Conservation (phyloP, 1,139 yeast genomes). For the Hansenula sp. region DNA sequence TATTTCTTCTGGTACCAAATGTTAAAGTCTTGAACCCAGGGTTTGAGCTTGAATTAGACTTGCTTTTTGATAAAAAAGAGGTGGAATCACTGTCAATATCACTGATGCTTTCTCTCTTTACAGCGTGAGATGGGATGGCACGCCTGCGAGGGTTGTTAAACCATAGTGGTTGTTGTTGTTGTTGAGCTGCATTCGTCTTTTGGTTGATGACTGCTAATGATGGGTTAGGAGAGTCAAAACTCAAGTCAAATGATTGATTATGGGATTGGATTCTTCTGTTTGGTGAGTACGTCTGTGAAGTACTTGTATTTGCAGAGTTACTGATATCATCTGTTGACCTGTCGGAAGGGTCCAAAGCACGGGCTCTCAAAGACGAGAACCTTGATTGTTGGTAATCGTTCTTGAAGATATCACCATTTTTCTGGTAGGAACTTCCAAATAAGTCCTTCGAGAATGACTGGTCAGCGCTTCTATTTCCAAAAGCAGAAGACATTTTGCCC, state of each 20-base stretch:
- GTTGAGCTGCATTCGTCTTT: slow-evolving; percentile 17
- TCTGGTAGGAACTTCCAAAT: slow-evolving; percentile 20
- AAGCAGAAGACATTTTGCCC: not conserved
- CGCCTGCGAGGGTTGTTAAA: slow-evolving; percentile 52
- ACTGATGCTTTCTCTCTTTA: slow-evolving; percentile 36
- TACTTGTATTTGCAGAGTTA: slow-evolving; percentile 6
- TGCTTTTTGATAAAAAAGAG: slow-evolving; percentile 19
- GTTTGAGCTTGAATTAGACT: slow-evolving; percentile 11
- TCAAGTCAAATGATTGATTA: slow-evolving; percentile 14
- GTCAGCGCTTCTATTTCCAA: slow-evolving; percentile 1
- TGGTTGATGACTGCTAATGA: slow-evolving; percentile 21
- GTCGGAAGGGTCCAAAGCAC: slow-evolving; percentile 10
- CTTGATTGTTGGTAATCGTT: slow-evolving; percentile 13
- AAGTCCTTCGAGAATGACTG: slow-evolving; percentile 18
- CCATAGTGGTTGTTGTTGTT: slow-evolving; percentile 41
- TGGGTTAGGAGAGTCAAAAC: slow-evolving; percentile 16
- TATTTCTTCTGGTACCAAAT: slow-evolving; percentile 32
- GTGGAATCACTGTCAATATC: slow-evolving; percentile 28
- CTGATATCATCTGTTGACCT: slow-evolving; percentile 18
- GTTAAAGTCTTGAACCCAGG: slow-evolving; percentile 29
- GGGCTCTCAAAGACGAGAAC: slow-evolving; percentile 16
- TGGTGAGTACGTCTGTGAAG: slow-evolving; percentile 11
- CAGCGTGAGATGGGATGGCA: slow-evolving; percentile 47
- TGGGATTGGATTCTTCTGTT: slow-evolving; percentile 22
- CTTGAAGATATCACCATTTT: slow-evolving; percentile 18